Base-by-base conservation (phyloP, 148 eudicot genomes). In the Limonium bicolor region DNA sequence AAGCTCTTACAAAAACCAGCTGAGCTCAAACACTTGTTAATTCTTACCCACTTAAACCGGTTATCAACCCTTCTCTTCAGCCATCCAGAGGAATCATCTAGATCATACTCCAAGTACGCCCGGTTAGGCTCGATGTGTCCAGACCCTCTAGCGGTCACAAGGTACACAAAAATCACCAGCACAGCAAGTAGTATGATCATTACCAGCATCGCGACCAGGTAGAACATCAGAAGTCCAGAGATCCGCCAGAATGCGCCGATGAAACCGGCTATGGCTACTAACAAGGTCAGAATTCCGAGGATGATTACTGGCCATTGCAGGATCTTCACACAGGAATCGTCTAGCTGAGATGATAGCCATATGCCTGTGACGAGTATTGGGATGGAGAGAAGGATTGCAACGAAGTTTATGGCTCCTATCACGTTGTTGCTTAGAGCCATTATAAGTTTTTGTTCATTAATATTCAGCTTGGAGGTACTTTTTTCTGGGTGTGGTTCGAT, bases 281-380 rank as follows among this genome's bases (percentile, higher is more conserved):
- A 13, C 5, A 42, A 19, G 47, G 26, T 12, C 13, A 42, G 7
- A 12, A 42, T 30, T 1, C 47, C 47, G 9, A 42, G 47, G 47
- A 42, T 42, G 15, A 42, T 42, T 11, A 42, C 29, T 12, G 47
- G 47, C 47, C 47, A 42, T 42, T 42, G 47, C 11, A 42, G 47
- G 30, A 42, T 19, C 0, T 27, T 22, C 3, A 42, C 47, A 30
- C 47, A 42, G 16, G 47, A 42, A 19, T 19, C 26, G 47, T 42
- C 47, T 2, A 30, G 47, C 29, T 22, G 47, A 2, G 47, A 22
- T 2, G 47, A 12, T 4, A 42, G 47, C 47, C 47, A 42, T 27
- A 42, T 42, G 0, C 47, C 47, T 18, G 26, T 30, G 0, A 27
- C 47, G 29, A 42, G 23, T 3, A 42, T 42, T 4, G 47, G 47